A percentile compares a stretch with the other conserved stretches of the same genome.
Evolutionary conservation across 495 filamentous ascomycete genomes (phyloP).

Genomic region (Ramalina intermedia): DNA sequence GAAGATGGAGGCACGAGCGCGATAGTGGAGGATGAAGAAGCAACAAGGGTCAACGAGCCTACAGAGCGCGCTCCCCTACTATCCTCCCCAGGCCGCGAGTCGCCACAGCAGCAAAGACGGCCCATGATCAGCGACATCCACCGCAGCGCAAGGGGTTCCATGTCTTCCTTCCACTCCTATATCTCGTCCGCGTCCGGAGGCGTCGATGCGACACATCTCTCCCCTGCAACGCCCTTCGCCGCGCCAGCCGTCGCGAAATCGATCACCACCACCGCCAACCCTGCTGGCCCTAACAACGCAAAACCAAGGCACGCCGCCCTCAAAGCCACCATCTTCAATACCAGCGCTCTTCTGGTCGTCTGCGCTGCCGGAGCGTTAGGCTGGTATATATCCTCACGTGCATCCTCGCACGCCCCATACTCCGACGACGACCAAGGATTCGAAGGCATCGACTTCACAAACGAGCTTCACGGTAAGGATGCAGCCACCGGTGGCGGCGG

Average conservation of each 20-base stretch:
- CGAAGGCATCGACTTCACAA: neutral
- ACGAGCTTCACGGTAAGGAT: constrained; percentile 6
- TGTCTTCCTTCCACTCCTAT: constrained; percentile 18
- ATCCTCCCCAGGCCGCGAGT: neutral
- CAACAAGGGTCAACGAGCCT: neutral
- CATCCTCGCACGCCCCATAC: constrained; percentile 1
- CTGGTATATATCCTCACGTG: constrained; percentile 57
- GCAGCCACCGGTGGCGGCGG: constrained; percentile 6
- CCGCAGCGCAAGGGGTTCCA: constrained; percentile 3
- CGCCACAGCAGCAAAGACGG: neutral
- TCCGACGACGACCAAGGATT: constrained; percentile 1
- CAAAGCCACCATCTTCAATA: constrained; percentile 56
- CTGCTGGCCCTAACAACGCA: constrained; percentile 4
- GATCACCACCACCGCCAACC: constrained; percentile 1
- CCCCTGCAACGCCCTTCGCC: constrained; percentile 61
- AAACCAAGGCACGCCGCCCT: constrained; percentile 26
- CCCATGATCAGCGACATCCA: constrained; percentile 3
- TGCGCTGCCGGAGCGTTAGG: constrained; percentile 68
- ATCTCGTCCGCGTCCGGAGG: constrained; percentile 12
- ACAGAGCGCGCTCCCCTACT: constrained; percentile 16
- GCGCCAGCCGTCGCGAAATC: constrained; percentile 20
- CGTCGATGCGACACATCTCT: constrained; percentile 55
- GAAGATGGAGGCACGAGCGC: neutral
- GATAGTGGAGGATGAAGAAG: constrained; percentile 5
- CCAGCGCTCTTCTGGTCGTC: constrained; percentile 57